Percentiles rank a stretch among this genome's conserved stretches.
These are phyloP conservation scores for Canavalia gladiata DNA, from an alignment of 306 rosid genomes.

Conservation along the genomic window DNA sequence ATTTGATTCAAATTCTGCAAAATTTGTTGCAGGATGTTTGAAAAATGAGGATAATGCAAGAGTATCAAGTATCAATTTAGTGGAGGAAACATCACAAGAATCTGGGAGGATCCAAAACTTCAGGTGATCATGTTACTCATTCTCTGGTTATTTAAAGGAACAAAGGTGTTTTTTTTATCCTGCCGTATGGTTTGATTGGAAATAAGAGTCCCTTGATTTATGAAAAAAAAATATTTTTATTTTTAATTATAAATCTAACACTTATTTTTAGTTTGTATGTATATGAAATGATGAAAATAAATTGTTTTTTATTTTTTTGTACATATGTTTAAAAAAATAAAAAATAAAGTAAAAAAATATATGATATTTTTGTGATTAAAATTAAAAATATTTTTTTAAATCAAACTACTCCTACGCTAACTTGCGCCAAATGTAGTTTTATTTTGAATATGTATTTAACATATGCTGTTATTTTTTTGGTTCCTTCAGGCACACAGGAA, in stretches of 20 bases:
- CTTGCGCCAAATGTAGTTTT: not conserved
- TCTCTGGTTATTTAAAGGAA: not conserved
- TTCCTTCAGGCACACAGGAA: constrained; percentile 60
- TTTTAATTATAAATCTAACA: too few relatives aligned
- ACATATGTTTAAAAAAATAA: too few relatives aligned
- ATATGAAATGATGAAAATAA: too few relatives aligned
- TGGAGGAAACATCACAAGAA: constrained; percentile 50
- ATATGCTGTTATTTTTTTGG: not conserved
- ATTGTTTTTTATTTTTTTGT: too few relatives aligned
- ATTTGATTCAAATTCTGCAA: constrained; percentile 47
- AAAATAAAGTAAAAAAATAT: too few relatives aligned
- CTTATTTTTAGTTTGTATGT: too few relatives aligned
- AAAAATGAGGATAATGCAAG: constrained; percentile 43
- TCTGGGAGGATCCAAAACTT: constrained; percentile 46
- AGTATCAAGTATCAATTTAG: constrained; percentile 40
- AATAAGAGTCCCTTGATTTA: too few relatives aligned
- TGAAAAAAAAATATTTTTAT: too few relatives aligned
- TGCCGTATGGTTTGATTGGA: not conserved
- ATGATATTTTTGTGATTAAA: too few relatives aligned
- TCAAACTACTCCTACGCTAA: too few relatives aligned
- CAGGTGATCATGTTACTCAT: constrained; percentile 58
- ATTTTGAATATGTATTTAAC: not conserved
- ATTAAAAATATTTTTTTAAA: too few relatives aligned
- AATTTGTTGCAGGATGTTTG: constrained; percentile 37
- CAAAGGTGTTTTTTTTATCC: not conserved